phyloP scores from a whole-genome alignment of 2,329 filamentous ascomycete genomes.

The Tolypocladium nubicola region DNA sequence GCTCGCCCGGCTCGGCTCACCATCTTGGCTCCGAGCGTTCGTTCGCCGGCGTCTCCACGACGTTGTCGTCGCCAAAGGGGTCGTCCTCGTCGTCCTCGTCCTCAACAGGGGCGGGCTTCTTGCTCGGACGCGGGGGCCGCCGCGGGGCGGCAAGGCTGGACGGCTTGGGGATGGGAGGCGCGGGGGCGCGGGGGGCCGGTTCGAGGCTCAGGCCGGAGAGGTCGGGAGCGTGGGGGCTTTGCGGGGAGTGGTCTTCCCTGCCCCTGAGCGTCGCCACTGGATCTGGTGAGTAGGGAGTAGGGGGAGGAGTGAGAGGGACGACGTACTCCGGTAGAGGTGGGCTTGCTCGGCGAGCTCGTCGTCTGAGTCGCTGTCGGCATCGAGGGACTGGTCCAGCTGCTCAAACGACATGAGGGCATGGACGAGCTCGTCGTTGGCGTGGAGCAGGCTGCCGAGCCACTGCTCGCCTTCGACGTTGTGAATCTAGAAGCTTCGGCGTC shows the following conservation, averaged over 20 bases:
- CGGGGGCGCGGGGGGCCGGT: slow-evolving; percentile 23
- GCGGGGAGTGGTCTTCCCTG: slow-evolving; percentile 33
- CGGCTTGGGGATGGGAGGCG: slow-evolving; percentile 27
- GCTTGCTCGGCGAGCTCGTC: slow-evolving; percentile 58
- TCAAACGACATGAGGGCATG: slow-evolving; percentile 89
- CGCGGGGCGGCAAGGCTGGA: neutral
- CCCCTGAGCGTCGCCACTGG: slow-evolving; percentile 43
- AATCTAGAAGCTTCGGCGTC: slow-evolving; percentile 40
- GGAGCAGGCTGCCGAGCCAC: slow-evolving; percentile 81
- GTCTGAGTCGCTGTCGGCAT: slow-evolving; percentile 62
- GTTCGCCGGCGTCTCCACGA: slow-evolving; percentile 32
- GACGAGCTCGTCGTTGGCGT: slow-evolving; percentile 94
- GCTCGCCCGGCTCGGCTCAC: slow-evolving; percentile 7
- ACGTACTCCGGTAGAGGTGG: slow-evolving; percentile 50
- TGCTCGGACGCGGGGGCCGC: neutral
- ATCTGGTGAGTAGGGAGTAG: slow-evolving; percentile 5
- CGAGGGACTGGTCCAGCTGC: slow-evolving; percentile 79
- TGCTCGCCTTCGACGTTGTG: slow-evolving; percentile 85
- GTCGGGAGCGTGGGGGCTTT: slow-evolving; percentile 27
- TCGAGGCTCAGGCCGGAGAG: slow-evolving; percentile 34
- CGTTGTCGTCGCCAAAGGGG: slow-evolving; percentile 81
- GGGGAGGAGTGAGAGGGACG: slow-evolving; percentile 7
- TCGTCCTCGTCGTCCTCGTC: slow-evolving; percentile 53
- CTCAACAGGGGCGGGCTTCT: slow-evolving; percentile 24
- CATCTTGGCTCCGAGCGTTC: slow-evolving; percentile 20